Percentiles rank a stretch among this genome's conserved stretches.
phyloP scores from a whole-genome alignment of 345 rosid species.

The Euphorbia lathyris region DNA sequence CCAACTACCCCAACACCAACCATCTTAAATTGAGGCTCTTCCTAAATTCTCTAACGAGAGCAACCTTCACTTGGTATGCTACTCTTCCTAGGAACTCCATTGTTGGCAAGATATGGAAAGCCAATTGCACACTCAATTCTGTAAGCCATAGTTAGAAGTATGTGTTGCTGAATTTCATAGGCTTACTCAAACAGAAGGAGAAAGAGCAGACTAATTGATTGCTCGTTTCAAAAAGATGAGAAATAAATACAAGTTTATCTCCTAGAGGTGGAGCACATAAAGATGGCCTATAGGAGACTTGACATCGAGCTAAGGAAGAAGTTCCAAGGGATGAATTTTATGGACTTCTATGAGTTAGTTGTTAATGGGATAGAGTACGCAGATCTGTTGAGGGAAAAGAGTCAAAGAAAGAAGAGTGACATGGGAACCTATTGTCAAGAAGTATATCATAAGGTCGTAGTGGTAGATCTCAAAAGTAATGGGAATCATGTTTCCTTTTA shows the following conservation, averaged over 20 bases:
- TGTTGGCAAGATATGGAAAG: neutral
- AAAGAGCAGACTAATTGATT: neutral
- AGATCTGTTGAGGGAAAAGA: neutral
- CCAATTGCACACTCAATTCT: neutral
- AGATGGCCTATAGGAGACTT: neutral
- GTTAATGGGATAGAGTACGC: neutral
- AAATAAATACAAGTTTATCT: neutral
- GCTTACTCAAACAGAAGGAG: neutral
- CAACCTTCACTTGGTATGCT: neutral
- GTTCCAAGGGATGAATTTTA: neutral
- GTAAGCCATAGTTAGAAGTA: neutral
- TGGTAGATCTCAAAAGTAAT: neutral
- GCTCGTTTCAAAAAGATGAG: neutral
- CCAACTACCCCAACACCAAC: neutral
- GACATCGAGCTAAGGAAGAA: neutral
- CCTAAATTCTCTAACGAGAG: neutral
- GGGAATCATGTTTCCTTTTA: no score
- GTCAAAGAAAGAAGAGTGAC: neutral
- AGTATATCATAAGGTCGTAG: neutral
- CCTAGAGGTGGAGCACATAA: neutral
- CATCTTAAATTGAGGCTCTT: neutral
- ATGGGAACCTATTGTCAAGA: neutral
- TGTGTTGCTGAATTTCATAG: neutral
- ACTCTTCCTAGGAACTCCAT: neutral
- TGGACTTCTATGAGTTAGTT: neutral